These are phyloP conservation scores for Circinella umbellata DNA, from an alignment of 371 early-diverging fungal species.

Conservation along the genomic window DNA sequence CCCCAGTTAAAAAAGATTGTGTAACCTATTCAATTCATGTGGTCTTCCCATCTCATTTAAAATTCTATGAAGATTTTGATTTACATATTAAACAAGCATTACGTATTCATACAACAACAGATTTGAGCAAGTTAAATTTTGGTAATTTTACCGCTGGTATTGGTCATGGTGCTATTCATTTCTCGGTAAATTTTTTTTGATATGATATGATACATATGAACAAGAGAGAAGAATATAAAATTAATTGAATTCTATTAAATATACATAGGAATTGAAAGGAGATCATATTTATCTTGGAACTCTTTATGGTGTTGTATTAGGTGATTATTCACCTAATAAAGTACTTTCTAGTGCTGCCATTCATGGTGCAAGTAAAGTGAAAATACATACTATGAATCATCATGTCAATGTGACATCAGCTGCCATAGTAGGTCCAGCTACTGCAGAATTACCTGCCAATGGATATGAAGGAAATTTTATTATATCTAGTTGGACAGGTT, in stretches of 20 bases:
- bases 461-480: constrained; percentile 23
- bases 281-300: constrained; percentile 17
- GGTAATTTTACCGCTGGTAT: constrained; percentile 16
- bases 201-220: not conserved
- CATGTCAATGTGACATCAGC: constrained; percentile 18
- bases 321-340: constrained; percentile 13
- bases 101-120: constrained; percentile 16
- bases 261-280: constrained; percentile 20
- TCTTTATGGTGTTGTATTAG: constrained; percentile 22
- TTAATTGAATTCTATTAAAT: not conserved
- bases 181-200: constrained; percentile 16
- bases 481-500: constrained; percentile 19
- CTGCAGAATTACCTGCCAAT: constrained; percentile 22
- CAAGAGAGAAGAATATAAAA: too few species aligned
- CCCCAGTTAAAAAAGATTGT: constrained; percentile 18
- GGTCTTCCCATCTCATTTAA: constrained; percentile 20
- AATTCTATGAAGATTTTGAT: constrained; percentile 19
- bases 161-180: constrained; percentile 23
- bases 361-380: constrained; percentile 19
- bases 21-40: constrained; percentile 19
- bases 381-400: constrained; percentile 9
- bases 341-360: constrained; percentile 14
- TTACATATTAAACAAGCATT: constrained; percentile 14
- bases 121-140: constrained; percentile 14
- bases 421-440: constrained; percentile 16